Conservation (phyloP, 2,329 filamentous ascomycete species). For the Diaporthe humulicola region DNA sequence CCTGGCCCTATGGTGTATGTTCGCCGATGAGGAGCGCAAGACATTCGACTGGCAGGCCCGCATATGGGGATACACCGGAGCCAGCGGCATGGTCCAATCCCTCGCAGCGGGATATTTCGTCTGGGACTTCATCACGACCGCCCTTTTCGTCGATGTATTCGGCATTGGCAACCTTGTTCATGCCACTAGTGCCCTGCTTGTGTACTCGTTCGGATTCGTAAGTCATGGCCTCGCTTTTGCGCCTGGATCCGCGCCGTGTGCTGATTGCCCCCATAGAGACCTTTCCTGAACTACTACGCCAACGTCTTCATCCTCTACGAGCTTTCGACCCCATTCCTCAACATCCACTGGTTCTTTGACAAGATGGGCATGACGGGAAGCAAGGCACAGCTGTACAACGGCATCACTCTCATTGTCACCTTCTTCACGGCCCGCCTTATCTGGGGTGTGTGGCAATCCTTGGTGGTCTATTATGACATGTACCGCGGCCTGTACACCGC, state of each 20-base stretch:
- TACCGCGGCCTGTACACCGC: slow-evolving; percentile 67
- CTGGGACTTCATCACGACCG: slow-evolving; percentile 82
- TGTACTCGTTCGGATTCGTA: slow-evolving; percentile 86
- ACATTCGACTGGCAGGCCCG: slow-evolving; percentile 76
- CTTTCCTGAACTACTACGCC: slow-evolving; percentile 87
- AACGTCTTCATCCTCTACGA: slow-evolving; percentile 89
- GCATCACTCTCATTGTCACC: slow-evolving; percentile 76
- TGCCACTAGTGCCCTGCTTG: slow-evolving; percentile 78
- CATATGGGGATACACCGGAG: slow-evolving; percentile 83
- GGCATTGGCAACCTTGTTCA: slow-evolving; percentile 83
- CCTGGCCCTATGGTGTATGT: slow-evolving; percentile 82
- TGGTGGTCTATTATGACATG: slow-evolving; percentile 78
- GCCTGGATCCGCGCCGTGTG: neutral
- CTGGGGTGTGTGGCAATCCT: slow-evolving; percentile 82
- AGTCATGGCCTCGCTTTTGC: slow-evolving; percentile 52
- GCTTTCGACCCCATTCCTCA: slow-evolving; percentile 86
- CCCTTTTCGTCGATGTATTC: slow-evolving; percentile 78
- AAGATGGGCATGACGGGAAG: slow-evolving; percentile 86
- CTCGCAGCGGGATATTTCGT: slow-evolving; percentile 86
- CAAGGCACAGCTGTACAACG: slow-evolving; percentile 81
- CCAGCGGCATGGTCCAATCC: slow-evolving; percentile 79
- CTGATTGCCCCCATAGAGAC: slow-evolving; percentile 67
- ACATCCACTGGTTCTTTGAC: slow-evolving; percentile 93
- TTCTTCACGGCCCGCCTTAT: slow-evolving; percentile 84
- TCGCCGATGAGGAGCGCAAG: slow-evolving; percentile 74